phyloP scores from a whole-genome alignment of 768 basidiomycete genomes.

The Boletus vinaceobasis region DNA sequence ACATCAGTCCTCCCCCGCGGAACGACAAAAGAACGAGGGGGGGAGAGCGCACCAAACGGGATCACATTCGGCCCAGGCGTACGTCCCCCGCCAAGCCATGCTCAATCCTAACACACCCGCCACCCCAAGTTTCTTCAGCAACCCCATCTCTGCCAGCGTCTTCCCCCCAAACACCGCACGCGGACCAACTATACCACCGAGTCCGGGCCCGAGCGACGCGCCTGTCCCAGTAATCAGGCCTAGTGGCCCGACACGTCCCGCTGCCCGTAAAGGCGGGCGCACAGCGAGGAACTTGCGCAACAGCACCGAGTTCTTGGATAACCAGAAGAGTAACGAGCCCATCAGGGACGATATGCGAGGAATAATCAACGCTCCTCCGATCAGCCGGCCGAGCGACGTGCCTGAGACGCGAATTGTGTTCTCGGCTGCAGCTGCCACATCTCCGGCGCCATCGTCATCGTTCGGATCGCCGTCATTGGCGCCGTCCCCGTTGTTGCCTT shows the following conservation, averaged over 20 bases:
- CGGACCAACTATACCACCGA: slow-evolving; percentile 5
- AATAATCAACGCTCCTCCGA: slow-evolving; percentile 68
- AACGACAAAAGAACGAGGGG: background rate
- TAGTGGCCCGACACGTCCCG: slow-evolving; percentile 14
- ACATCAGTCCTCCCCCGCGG: background rate
- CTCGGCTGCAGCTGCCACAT: slow-evolving; percentile 51
- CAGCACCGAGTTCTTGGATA: slow-evolving; percentile 40
- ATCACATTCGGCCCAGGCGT: slow-evolving; percentile 63
- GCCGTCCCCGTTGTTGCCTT: slow-evolving; percentile 9
- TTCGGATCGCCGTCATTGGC: slow-evolving; percentile 7
- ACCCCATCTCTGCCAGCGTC: slow-evolving; percentile 11
- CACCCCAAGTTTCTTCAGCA: slow-evolving; percentile 24
- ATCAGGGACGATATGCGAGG: slow-evolving; percentile 64
- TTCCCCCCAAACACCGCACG: slow-evolving; percentile 18
- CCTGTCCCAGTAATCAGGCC: slow-evolving; percentile 13
- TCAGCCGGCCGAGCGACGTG: slow-evolving; percentile 58
- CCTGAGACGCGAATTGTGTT: slow-evolving; percentile 56
- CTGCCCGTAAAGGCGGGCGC: slow-evolving; percentile 15
- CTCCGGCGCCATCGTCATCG: slow-evolving; percentile 17
- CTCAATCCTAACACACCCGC: slow-evolving; percentile 39
- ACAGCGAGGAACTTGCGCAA: slow-evolving; percentile 26
- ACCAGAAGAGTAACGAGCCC: slow-evolving; percentile 55
- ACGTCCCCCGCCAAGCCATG: slow-evolving; percentile 53
- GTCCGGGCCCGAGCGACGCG: background rate
- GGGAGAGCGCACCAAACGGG: slow-evolving; percentile 57